Conservation (phyloP, 2,329 filamentous ascomycete species). For the Fonsecaea monophora region DNA sequence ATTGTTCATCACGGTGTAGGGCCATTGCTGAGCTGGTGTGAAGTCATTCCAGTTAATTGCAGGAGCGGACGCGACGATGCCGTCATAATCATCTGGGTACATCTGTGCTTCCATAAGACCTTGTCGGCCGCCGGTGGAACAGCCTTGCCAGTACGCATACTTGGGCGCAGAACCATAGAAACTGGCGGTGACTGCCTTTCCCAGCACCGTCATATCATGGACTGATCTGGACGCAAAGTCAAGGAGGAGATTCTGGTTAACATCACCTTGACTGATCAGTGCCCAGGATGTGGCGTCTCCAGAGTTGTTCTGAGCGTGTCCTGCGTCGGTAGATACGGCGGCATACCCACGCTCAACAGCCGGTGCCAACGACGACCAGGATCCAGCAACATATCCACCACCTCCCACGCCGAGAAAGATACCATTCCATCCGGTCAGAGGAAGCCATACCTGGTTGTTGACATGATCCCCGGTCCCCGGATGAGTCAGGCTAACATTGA, state of each 20-base stretch:
- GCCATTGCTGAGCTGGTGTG: constrained; percentile 41
- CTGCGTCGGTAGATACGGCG: constrained; percentile 53
- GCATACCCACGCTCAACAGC: constrained; percentile 49
- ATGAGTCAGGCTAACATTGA: constrained; percentile 53
- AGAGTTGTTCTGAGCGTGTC: constrained; percentile 48
- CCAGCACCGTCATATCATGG: constrained; percentile 46
- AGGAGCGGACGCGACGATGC: constrained; percentile 42
- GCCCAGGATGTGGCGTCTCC: constrained; percentile 49
- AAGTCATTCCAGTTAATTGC: constrained; percentile 36
- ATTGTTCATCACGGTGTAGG: constrained; percentile 39
- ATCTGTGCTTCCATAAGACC: constrained; percentile 56
- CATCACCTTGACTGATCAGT: constrained; percentile 47
- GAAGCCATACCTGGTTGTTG: constrained; percentile 48
- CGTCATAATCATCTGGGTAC: constrained; percentile 40
- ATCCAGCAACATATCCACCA: constrained; percentile 42
- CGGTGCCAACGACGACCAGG: constrained; percentile 28
- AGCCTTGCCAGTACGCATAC: constrained; percentile 62
- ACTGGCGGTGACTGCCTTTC: constrained; percentile 24
- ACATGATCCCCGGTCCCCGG: constrained; percentile 51
- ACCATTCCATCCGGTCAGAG: constrained; percentile 47
- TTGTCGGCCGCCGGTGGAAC: constrained; percentile 66
- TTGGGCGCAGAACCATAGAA: constrained; percentile 28
- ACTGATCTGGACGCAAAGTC: constrained; percentile 46
- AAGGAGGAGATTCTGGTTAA: constrained; percentile 45
- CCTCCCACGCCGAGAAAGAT: constrained; percentile 51